Conservation (phyloP, 1,284 basidiomycete species). For the Pterula multifida region DNA sequence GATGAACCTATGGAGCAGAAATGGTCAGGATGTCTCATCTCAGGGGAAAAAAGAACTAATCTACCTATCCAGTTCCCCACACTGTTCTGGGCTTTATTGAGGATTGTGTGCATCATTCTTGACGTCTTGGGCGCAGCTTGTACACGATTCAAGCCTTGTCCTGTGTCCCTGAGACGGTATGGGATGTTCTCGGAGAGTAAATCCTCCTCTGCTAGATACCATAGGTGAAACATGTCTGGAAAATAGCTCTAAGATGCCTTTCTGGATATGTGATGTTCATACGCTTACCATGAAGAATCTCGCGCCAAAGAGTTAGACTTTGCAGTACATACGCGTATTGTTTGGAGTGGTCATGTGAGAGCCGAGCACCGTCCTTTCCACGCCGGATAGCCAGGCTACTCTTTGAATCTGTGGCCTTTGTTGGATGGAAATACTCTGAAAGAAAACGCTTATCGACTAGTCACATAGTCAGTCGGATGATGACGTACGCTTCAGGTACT, state of each 20-base stretch:
- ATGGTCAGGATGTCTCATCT: no score
- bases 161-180: constrained; percentile 72
- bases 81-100: constrained; percentile 65
- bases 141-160: constrained; percentile 74
- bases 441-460: background rate
- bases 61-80: constrained; percentile 68
- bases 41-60: background rate
- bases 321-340: constrained; percentile 76
- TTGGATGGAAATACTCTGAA: constrained; percentile 55
- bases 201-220: constrained; percentile 70
- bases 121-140: constrained; percentile 75
- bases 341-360: constrained; percentile 72
- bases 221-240: constrained; percentile 73
- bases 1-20: constrained; percentile 29
- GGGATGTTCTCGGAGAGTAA: constrained; percentile 57
- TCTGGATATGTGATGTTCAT: constrained; percentile 1
- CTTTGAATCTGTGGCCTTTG: constrained; percentile 47
- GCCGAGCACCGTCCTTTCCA: constrained; percentile 61
- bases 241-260: background rate
- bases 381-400: constrained; percentile 62
- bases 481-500: constrained; percentile 36
- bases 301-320: constrained; percentile 72
- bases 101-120: constrained; percentile 73
- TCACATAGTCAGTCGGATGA: background rate
- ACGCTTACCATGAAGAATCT: constrained; percentile 61